phyloP scores from a whole-genome alignment of 805 yeast genomes.

The Starmerella davenportii region DNA sequence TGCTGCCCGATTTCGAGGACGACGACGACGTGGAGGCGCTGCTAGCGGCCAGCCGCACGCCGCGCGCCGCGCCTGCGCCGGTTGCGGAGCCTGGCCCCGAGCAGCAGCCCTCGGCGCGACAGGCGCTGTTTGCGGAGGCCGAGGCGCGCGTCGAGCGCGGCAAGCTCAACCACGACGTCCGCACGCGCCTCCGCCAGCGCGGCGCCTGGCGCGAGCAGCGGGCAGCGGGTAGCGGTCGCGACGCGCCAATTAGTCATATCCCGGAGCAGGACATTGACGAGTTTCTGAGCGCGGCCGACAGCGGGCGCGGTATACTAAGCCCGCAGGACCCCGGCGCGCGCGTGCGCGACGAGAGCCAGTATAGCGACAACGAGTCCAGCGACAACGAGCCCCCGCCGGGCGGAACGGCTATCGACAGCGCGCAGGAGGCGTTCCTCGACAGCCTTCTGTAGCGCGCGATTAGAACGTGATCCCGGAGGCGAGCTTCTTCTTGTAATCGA shows the following conservation, averaged over 20 bases:
- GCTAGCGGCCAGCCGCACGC: neutral
- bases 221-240: neutral
- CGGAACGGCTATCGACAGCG: too few relatives aligned
- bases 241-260: neutral
- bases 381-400: too few relatives aligned
- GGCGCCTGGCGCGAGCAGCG: neutral
- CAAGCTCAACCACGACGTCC: constrained; percentile 7
- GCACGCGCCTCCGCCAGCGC: constrained; percentile 4
- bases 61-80: neutral
- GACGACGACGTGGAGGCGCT: neutral
- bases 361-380: too few relatives aligned
- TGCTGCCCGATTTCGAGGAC: constrained; percentile 1
- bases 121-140: constrained; percentile 8
- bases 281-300: neutral
- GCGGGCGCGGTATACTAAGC: neutral
- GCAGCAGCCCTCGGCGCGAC: constrained; percentile 4
- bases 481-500: constrained; percentile 83
- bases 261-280: neutral
- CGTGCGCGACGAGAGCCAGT: too few relatives aligned
- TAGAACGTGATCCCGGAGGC: constrained; percentile 50
- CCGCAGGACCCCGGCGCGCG: neutral
- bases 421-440: constrained; percentile 6
- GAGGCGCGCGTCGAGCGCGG: constrained; percentile 11
- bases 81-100: neutral
- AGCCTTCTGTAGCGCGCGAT: neutral